Base-by-base conservation (phyloP, 2,329 filamentous ascomycete species). In the Chaetomiaceae sp. region DNA sequence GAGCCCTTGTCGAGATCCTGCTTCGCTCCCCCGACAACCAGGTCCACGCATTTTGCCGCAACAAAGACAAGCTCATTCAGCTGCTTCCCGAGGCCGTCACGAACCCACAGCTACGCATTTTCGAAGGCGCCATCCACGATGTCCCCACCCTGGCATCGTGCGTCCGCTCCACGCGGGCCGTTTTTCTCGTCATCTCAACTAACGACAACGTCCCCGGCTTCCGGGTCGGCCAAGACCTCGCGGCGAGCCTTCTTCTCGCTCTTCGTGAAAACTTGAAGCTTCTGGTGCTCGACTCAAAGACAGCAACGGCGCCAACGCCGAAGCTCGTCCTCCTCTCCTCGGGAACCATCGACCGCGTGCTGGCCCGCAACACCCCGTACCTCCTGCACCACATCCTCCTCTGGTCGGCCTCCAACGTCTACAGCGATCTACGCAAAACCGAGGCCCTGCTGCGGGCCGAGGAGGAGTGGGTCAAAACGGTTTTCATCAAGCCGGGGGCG, bases 31-130 rank as follows among this genome's bases (percentile, higher is more conserved):
- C 66, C 0, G 31, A 65, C 8, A 58, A 48, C 30, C 54, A 56
- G 4, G 62, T 77, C 51, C 56, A 72, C 49, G 72, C 69, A 17
- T 77, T 72, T 61, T 73, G 71, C 50, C 74, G 73, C 50, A 69
- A 68, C 56, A 54, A 59, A 14, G 23, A 61, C 8, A 76, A 76
- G 55, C 66, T 77, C 3, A 14, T 58, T 3, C 51, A 47, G 0
- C 48, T 67, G 4, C 13, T 46, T 16, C 44, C 44, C 7, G 34
- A 31, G 5, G 12, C 19, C 16, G 9, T 9, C 16, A 14, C 12
- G 7, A 23, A 10, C 34, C 10, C 10, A 4, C 44, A 21, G 3
- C 20, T 46, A 54, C 54, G 66, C 76, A 9, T 46, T 20, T 46
- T 46, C 9, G 34, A 38, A n/a, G 44, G 44, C 34, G 39, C 20